A percentile compares a stretch with the other conserved stretches of the same genome.
Conservation (phyloP, 768 basidiomycete species). For the Lactifluus piperatus region DNA sequence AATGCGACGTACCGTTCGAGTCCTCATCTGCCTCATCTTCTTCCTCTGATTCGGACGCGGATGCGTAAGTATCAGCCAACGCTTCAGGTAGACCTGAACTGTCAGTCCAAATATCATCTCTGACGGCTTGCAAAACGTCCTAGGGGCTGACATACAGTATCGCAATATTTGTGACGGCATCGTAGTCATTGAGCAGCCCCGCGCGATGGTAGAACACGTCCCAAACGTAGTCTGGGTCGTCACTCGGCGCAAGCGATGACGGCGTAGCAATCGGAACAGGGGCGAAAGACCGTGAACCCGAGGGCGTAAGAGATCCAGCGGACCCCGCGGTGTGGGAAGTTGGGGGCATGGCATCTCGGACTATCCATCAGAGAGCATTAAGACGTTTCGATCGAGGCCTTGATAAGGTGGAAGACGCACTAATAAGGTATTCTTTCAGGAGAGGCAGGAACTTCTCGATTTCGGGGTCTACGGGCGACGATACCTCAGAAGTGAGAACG, state of each 20-base stretch:
- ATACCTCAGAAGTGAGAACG: conserved; percentile 26
- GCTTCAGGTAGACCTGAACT: conserved; percentile 61
- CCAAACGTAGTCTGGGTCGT: conserved; percentile 67
- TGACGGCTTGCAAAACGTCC: background rate
- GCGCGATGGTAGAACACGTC: conserved; percentile 76
- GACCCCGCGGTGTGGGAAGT: conserved; percentile 1
- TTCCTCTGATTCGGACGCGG: conserved; percentile 54
- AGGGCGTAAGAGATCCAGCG: conserved; percentile 8
- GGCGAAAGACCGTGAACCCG: background rate
- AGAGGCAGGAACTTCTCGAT: conserved; percentile 73
- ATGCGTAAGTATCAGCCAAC: conserved; percentile 38
- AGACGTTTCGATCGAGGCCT: background rate
- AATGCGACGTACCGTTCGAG: conserved; percentile 53
- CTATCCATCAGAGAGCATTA: background rate
- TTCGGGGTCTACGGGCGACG: conserved; percentile 38
- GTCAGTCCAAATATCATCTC: background rate
- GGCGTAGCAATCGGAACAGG: conserved; percentile 4
- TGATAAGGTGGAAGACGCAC: conserved; percentile 28
- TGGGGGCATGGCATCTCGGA: conserved; percentile 2
- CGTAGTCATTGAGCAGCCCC: conserved; percentile 50
- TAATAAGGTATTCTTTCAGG: conserved; percentile 62
- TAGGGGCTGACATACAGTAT: conserved; percentile 44
- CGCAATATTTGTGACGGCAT: conserved; percentile 43
- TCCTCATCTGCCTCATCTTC: conserved; percentile 79
- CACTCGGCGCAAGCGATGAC: background rate